A percentile compares a stretch with the other conserved stretches of the same genome.
Evolutionary conservation across 495 filamentous ascomycete species (phyloP).

Genomic region (Xylaria sp.): DNA sequence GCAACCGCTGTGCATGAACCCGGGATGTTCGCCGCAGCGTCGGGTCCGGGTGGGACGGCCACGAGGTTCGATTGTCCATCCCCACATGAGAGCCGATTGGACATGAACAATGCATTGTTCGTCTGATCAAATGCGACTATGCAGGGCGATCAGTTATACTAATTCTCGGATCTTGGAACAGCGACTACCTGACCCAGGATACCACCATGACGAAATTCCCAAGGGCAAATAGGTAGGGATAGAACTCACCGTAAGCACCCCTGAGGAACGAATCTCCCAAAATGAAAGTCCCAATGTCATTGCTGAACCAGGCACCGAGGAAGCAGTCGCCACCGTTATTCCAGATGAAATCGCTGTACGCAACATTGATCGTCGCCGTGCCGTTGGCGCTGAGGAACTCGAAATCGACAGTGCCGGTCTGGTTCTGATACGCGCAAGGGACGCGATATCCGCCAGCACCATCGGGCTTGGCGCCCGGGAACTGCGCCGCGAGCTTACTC

Average conservation of each 20-base stretch:
- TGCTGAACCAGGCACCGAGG: slow-evolving; percentile 56
- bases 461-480: slow-evolving; percentile 61
- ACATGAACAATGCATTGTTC: slow-evolving; percentile 42
- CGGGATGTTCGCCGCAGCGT: slow-evolving; percentile 37
- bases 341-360: slow-evolving; percentile 71
- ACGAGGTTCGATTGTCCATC: slow-evolving; percentile 31
- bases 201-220: background rate
- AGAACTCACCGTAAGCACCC: slow-evolving; percentile 62
- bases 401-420: slow-evolving; percentile 66
- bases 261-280: slow-evolving; percentile 80
- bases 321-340: slow-evolving; percentile 49
- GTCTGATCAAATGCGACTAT: slow-evolving; percentile 42
- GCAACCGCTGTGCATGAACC: slow-evolving; percentile 32
- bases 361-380: slow-evolving; percentile 61
- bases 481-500: slow-evolving; percentile 54
- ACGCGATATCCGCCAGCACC: slow-evolving; percentile 61
- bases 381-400: slow-evolving; percentile 52
- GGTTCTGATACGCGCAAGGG: slow-evolving; percentile 63
- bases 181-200: too few relatives aligned
- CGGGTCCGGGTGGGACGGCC: slow-evolving; percentile 34
- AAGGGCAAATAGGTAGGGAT: background rate
- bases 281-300: slow-evolving; percentile 47
- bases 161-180: too few relatives aligned
- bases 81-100: slow-evolving; percentile 37
- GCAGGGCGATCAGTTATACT: background rate